phyloP scores from a whole-genome alignment of 2,329 filamentous ascomycete species.

The Colletotrichum spaethianum region DNA sequence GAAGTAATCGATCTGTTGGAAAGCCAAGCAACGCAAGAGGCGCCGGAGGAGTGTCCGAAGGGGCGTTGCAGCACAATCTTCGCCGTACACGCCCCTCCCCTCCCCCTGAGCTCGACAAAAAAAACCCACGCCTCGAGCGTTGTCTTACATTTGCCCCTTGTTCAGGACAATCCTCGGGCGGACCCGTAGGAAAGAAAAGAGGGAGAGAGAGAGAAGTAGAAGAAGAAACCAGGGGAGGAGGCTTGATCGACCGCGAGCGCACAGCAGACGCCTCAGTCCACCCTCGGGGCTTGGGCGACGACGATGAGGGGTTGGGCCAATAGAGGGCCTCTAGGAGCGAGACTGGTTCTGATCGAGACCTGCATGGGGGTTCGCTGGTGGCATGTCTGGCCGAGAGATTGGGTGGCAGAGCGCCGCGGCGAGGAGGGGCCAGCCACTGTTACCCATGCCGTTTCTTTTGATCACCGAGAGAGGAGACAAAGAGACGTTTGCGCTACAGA shows the following conservation, averaged over 20 bases:
- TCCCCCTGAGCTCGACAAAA: background rate
- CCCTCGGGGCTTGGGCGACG: slow-evolving; percentile 32
- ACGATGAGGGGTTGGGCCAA: slow-evolving; percentile 34
- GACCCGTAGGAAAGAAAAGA: slow-evolving; percentile 17
- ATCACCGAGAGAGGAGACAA: background rate
- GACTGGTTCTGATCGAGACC: slow-evolving; percentile 40
- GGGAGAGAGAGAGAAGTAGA: background rate
- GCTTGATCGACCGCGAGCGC: slow-evolving; percentile 24
- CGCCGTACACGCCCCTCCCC: background rate
- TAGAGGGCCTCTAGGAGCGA: slow-evolving; percentile 38
- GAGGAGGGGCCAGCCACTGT: slow-evolving; percentile 5
- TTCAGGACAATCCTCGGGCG: slow-evolving; percentile 26
- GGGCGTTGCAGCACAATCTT: slow-evolving; percentile 1
- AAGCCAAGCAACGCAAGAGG: background rate
- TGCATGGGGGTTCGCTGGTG: slow-evolving; percentile 27
- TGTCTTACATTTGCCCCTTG: slow-evolving; percentile 1
- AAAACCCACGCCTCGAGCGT: slow-evolving; percentile 1
- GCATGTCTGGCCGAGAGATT: slow-evolving; percentile 39
- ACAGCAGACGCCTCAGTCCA: slow-evolving; percentile 36
- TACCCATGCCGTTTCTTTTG: slow-evolving; percentile 11
- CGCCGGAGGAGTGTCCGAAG: background rate
- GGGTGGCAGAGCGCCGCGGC: slow-evolving; percentile 28
- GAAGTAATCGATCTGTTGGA: background rate
- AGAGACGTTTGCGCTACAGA: slow-evolving; percentile 8
- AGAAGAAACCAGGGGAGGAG: slow-evolving; percentile 5